These are phyloP conservation scores for Sindora glabra DNA, from an alignment of 306 rosid species.

Conservation along the genomic window DNA sequence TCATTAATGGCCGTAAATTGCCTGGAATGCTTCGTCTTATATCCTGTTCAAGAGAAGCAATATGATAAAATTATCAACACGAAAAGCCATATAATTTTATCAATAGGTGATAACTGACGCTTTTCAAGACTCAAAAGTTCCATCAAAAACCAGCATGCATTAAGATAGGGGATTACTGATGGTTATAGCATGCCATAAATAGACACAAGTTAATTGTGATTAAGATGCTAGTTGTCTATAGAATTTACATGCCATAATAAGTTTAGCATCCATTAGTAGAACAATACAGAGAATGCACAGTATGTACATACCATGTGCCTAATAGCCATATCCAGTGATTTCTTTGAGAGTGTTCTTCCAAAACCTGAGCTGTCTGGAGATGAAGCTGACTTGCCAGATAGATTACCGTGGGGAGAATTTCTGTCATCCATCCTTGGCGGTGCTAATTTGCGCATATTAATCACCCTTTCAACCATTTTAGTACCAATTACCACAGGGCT, in stretches of 20 bases:
- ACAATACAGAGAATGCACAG: neutral
- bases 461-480: slow-evolving; percentile 92
- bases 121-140: too few relatives aligned
- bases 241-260: too few relatives aligned
- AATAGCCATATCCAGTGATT: slow-evolving; percentile 95
- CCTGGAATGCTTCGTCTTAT: slow-evolving; percentile 87
- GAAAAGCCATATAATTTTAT: neutral
- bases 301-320: slow-evolving; percentile 76
- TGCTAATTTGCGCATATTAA: slow-evolving; percentile 80
- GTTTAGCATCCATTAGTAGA: neutral
- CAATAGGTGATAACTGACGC: too few relatives aligned
- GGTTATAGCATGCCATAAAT: neutral
- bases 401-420: slow-evolving; percentile 65
- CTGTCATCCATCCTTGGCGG: slow-evolving; percentile 87
- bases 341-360: slow-evolving; percentile 90
- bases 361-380: slow-evolving; percentile 90
- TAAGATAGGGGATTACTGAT: neutral
- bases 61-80: slow-evolving; percentile 6
- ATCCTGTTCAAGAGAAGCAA: slow-evolving; percentile 51
- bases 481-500: slow-evolving; percentile 79
- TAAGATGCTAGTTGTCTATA: too few relatives aligned
- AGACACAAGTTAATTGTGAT: too few relatives aligned
- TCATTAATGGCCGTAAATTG: slow-evolving; percentile 82
- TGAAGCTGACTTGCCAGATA: slow-evolving; percentile 68
- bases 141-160: too few relatives aligned